Percentiles rank a stretch among this genome's conserved stretches.
These are phyloP conservation scores for Alternaria longipes DNA, from an alignment of 2,329 filamentous ascomycete species.

Conservation along the genomic window DNA sequence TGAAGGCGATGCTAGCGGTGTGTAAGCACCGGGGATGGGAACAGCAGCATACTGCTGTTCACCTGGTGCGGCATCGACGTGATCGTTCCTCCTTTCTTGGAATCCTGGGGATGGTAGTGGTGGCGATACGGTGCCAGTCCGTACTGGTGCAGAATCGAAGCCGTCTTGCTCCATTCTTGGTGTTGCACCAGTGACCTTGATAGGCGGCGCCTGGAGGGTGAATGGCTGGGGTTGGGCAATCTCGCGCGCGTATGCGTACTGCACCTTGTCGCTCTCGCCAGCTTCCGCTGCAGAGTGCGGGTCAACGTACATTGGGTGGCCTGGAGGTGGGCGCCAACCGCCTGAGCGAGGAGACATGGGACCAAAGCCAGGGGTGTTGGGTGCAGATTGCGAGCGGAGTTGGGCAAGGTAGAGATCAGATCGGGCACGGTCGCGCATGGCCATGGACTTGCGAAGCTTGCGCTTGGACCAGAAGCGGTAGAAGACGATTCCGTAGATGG, in stretches of 20 bases:
- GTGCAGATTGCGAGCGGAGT: slow-evolving; percentile 78
- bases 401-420: slow-evolving; percentile 89
- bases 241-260: slow-evolving; percentile 53
- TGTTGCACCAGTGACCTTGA: slow-evolving; percentile 78
- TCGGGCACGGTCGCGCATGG: slow-evolving; percentile 89
- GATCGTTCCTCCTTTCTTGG: slow-evolving; percentile 65
- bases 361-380: slow-evolving; percentile 88
- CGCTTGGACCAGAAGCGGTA: slow-evolving; percentile 98
- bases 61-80: slow-evolving; percentile 75
- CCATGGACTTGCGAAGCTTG: slow-evolving; percentile 95
- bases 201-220: slow-evolving; percentile 84
- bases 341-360: slow-evolving; percentile 71
- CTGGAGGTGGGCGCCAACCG: slow-evolving; percentile 58
- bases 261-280: slow-evolving; percentile 55
- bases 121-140: slow-evolving; percentile 51
- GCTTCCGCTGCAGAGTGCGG: slow-evolving; percentile 62
- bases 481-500: slow-evolving; percentile 93
- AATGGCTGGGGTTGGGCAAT: slow-evolving; percentile 69
- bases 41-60: slow-evolving; percentile 87
- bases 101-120: slow-evolving; percentile 45
- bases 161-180: slow-evolving; percentile 71
- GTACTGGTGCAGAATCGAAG: slow-evolving; percentile 60
- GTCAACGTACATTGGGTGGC: slow-evolving; percentile 55
- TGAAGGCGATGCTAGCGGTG: slow-evolving; percentile 55
- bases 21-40: slow-evolving; percentile 87